Base-by-base conservation (phyloP, 176 grass and related monocot species). In the Oryza officinalis region DNA sequence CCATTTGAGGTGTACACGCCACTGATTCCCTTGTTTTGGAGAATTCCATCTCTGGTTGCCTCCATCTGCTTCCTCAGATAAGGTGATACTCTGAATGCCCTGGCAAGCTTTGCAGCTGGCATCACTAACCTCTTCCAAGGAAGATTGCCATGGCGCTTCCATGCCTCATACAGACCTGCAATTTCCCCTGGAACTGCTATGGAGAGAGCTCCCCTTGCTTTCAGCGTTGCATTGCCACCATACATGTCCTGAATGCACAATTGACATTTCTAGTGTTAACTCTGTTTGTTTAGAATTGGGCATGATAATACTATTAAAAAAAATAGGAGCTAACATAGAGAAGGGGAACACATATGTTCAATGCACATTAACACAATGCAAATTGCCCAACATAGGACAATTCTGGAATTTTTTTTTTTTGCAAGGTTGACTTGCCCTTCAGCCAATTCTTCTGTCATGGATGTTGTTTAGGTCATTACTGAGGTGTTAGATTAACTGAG, bases 51-150 rank as follows among this genome's bases (percentile, higher is more conserved):
- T 57, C 76, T 69, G 26, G 91, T 88, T 27, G 49, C 87, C 71
- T 90, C 77, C 90, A 98, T 87, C 81, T 98, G 96, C 76, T 90
- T 87, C 15, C 76, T 80, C n/a, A 98, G 93, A 59, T 98, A 98
- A 22, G 87, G 96, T 4, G 92, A 95, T 35, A 98, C 31, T 63
- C 2, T 65, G 77, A 98, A 98, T 45, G 87, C 96, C 65, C 41
- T 10, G 10, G 96, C 96, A 4, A 98, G 67, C 30, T 80, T 71
- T 44, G 86, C 89, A 1, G 96, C 75, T 7, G 96, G 93, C 30
- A 64, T 63, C 27, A 98, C 84, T 57, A 98, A 83, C 5, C 74
- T 82, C 57, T 75, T 79, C 96, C 96, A 98, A 17, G 93, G 91
- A 41, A 98, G 96, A 76, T 87, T 93, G 30, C 96, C 93, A 32